These are phyloP conservation scores for Blepharisma japonicum DNA, from an alignment of 73 alveolate genomes.

Conservation along the genomic window DNA sequence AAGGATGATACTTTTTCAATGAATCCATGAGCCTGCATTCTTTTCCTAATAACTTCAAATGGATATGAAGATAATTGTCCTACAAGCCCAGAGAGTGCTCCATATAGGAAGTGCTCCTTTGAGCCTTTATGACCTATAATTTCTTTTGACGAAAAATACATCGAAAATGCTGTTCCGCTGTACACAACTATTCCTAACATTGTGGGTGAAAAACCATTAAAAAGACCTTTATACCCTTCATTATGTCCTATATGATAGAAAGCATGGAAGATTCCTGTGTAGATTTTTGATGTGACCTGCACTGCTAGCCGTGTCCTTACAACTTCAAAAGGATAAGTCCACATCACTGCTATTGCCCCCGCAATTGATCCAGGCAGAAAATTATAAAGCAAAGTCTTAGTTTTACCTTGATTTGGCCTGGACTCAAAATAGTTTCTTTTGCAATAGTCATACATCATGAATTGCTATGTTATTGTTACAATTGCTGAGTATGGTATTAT, in stretches of 20 bases:
- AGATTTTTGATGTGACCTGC: background rate
- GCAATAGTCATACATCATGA: background rate
- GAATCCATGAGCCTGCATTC: slow-evolving; percentile 27
- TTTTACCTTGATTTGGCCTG: too few relatives aligned
- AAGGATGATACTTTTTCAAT: slow-evolving; percentile 5
- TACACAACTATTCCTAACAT: background rate
- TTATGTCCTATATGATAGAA: background rate
- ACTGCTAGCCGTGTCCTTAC: slow-evolving; percentile 6
- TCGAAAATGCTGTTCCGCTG: background rate
- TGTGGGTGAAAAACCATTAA: slow-evolving; percentile 15
- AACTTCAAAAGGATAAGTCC: slow-evolving; percentile 26
- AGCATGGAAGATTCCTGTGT: background rate
- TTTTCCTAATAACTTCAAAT: slow-evolving; percentile 15
- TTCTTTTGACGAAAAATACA: slow-evolving; percentile 3
- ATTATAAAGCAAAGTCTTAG: background rate
- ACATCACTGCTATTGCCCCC: slow-evolving; percentile 1
- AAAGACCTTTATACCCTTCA: background rate
- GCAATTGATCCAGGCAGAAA: slow-evolving; percentile 27
- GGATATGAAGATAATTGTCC: slow-evolving; percentile 22
- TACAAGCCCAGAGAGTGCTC: background rate
- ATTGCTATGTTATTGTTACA: background rate
- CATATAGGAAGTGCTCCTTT: background rate
- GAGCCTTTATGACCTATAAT: background rate
- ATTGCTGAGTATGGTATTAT: slow-evolving; percentile 1
- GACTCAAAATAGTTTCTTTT: too few relatives aligned